These are phyloP conservation scores for Colletotrichum phormii DNA, from an alignment of 2,329 filamentous ascomycete species.

Conservation along the genomic window DNA sequence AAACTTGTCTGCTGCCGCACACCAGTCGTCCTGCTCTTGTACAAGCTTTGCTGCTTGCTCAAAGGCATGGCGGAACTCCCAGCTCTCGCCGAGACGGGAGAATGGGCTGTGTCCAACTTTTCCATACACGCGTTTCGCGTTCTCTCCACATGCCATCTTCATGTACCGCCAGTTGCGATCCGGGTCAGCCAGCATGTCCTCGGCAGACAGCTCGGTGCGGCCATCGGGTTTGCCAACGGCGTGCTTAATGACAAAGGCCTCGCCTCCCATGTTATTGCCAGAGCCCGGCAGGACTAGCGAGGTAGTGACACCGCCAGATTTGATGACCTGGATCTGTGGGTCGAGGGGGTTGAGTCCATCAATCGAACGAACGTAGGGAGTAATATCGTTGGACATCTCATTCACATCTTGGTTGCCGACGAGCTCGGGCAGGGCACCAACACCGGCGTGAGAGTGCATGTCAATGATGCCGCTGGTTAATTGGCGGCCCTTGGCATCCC, in stretches of 20 bases:
- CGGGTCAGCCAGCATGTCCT: conserved; percentile 74
- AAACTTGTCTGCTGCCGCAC: conserved; percentile 62
- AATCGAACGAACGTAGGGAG: conserved; percentile 75
- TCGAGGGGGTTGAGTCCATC: conserved; percentile 74
- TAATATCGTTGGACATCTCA: conserved; percentile 72
- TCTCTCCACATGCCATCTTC: conserved; percentile 83
- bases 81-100: conserved; percentile 76
- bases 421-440: conserved; percentile 67
- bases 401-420: conserved; percentile 69
- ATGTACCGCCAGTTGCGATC: conserved; percentile 76
- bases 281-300: conserved; percentile 75
- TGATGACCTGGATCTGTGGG: conserved; percentile 75
- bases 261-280: conserved; percentile 79
- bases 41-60: conserved; percentile 70
- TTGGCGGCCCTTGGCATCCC: conserved; percentile 69
- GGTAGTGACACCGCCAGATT: conserved; percentile 78
- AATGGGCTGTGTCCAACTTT: conserved; percentile 65
- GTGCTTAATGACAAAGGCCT: conserved; percentile 77
- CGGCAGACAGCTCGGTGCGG: conserved; percentile 70
- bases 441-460: conserved; percentile 77
- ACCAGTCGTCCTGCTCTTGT: conserved; percentile 76
- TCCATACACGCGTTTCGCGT: conserved; percentile 73
- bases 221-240: conserved; percentile 71
- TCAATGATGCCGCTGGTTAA: conserved; percentile 77
- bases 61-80: conserved; percentile 75